Evolutionary conservation across 108 stramenopile species (phyloP).

Genomic region (Fistulifera pelliculosa): DNA sequence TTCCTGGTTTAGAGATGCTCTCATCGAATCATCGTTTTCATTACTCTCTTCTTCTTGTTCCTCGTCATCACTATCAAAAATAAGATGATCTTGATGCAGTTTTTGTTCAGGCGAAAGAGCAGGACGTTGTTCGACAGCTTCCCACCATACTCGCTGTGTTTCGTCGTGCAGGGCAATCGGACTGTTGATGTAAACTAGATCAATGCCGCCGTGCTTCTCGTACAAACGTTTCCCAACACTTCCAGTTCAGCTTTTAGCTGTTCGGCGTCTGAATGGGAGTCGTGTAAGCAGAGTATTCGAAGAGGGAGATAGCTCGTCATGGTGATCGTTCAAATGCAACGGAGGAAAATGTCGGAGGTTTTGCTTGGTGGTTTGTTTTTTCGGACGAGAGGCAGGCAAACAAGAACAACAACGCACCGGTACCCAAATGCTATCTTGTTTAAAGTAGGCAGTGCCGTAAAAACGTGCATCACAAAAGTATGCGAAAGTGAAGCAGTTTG

Average conservation of each 20-base stretch:
- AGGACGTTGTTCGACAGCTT: neutral
- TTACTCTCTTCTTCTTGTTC: conserved; percentile 9
- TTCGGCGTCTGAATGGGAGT: conserved; percentile 46
- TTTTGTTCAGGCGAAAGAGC: conserved; percentile 16
- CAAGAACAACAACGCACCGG: too few species aligned
- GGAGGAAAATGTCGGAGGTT: too few species aligned
- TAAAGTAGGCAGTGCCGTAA: too few species aligned
- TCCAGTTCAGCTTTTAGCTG: conserved; percentile 33
- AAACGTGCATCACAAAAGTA: too few species aligned
- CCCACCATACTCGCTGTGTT: conserved; percentile 15
- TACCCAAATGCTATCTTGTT: too few species aligned
- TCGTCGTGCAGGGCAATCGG: conserved; percentile 31
- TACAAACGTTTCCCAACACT: conserved; percentile 55
- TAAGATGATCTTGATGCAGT: neutral
- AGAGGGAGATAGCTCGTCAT: conserved; percentile 17
- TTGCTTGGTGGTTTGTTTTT: neutral
- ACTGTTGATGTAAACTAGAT: conserved; percentile 67
- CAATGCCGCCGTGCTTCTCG: conserved; percentile 55
- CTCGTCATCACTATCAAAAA: conserved; percentile 3
- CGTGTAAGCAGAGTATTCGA: conserved; percentile 76
- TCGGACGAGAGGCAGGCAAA: too few species aligned
- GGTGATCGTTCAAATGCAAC: conserved; percentile 2
- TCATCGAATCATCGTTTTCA: conserved; percentile 4
- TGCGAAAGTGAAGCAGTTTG: too few species aligned
- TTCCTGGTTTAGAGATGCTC: conserved; percentile 23